Base-by-base conservation (phyloP, 2,329 filamentous ascomycete genomes). In the Orbilia oligospora region DNA sequence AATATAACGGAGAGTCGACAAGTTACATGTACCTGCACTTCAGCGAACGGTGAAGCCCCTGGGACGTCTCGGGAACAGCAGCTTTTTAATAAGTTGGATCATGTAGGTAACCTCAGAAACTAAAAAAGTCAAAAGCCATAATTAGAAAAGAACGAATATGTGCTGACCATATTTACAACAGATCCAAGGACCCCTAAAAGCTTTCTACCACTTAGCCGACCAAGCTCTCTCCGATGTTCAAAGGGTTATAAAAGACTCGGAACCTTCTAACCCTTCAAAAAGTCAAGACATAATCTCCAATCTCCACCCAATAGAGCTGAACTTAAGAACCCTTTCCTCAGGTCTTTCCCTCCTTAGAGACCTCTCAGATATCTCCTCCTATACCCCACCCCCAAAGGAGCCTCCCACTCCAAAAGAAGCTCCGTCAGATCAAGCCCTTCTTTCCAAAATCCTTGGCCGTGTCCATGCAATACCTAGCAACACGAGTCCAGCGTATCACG, bases 261-360 rank as follows among this genome's bases (percentile, higher is more conserved):
- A 55, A 24, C 14, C 58, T 0, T 41, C 61, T 9, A 18, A 12
- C n/a, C n/a, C 49, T n/a, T 48, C 22, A 2, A 9, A n/a, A 9
- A 27, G 65, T 0, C 36, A 53, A 27, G 22, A 36, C 5, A 12
- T 51, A 3, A 33, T 36, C 27, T 51, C n/a, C n/a, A 33, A 55
- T 8, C 66, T 76, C 8, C n/a, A 33, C 4, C 56, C 69, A 22
- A 20, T 71, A 22, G 73, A 77, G 41, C 24, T 71, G 27, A 77
- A 71, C 30, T 30, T 71, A n/a, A 67, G 68, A 56, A 77, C 67
- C 5, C 24, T 77, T 8, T 46, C 67, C 14, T 77, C 73, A 6
- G 73, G 73, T 12, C 61, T 77, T 14, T 77, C 73, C 8, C 67
- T 77, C 6, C 73, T 77, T 30, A 77, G 68, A 67, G 67, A 77